phyloP scores from a whole-genome alignment of 306 rosid genomes.

The Vicia villosa region DNA sequence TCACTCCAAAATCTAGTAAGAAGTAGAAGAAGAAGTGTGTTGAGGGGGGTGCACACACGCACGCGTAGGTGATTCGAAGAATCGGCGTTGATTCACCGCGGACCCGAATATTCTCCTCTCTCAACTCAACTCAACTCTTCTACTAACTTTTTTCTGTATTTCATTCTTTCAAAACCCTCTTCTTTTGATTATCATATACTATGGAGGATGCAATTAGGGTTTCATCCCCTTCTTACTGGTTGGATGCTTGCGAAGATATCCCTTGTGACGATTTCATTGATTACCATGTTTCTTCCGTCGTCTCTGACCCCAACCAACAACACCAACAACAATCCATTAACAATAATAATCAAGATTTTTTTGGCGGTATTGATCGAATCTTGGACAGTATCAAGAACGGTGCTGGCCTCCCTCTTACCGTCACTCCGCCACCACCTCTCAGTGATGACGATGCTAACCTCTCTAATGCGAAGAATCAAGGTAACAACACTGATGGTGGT shows the following conservation, averaged over 20 bases:
- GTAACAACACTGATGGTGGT: too few species aligned
- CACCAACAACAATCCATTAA: constrained; percentile 35
- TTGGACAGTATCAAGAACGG: constrained; percentile 84
- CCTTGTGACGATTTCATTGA: constrained; percentile 82
- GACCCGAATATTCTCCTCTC: too few species aligned
- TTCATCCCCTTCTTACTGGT: constrained; percentile 77
- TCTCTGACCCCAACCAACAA: constrained; percentile 32
- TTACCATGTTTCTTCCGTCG: constrained; percentile 49
- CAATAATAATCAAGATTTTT: constrained; percentile 64
- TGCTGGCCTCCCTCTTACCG: constrained; percentile 51
- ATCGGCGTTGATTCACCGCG: too few species aligned
- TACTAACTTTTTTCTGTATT: too few species aligned
- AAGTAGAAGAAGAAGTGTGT: too few species aligned
- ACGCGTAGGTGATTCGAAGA: too few species aligned
- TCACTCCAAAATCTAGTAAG: too few species aligned
- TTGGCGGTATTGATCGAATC: constrained; percentile 88
- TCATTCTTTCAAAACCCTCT: background rate
- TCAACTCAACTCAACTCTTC: too few species aligned
- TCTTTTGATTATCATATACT: too few species aligned
- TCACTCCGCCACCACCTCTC: background rate
- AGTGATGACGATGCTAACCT: background rate
- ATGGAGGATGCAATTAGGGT: background rate
- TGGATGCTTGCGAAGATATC: constrained; percentile 89
- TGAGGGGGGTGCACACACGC: too few species aligned
- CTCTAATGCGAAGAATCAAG: background rate